A percentile compares a stretch with the other conserved stretches of the same genome.
Evolutionary conservation across 2,329 filamentous ascomycete species (phyloP).

Genomic region (Graphiopsis chlorocephala): DNA sequence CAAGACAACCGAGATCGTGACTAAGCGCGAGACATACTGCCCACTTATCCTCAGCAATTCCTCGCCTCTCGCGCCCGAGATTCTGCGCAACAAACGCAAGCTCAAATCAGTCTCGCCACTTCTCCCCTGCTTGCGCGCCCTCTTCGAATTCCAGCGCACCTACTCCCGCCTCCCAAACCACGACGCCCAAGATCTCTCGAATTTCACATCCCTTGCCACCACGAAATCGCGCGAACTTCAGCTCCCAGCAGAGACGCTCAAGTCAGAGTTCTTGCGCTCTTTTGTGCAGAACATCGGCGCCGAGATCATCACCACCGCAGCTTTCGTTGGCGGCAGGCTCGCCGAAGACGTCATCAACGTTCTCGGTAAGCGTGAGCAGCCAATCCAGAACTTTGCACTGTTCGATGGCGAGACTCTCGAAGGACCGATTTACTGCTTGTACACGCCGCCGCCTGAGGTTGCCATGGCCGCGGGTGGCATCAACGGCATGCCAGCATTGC

Average conservation of each 20-base stretch:
- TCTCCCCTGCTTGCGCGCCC: constrained; percentile 78
- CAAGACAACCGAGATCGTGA: constrained; percentile 79
- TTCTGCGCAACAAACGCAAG: constrained; percentile 65
- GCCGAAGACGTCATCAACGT: constrained; percentile 98
- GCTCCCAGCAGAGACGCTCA: constrained; percentile 45
- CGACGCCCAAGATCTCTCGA: constrained; percentile 64
- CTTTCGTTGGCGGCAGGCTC: constrained; percentile 83
- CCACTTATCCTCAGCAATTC: constrained; percentile 83
- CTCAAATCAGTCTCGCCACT: constrained; percentile 75
- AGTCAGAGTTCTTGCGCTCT: constrained; percentile 65
- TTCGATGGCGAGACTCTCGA: constrained; percentile 83
- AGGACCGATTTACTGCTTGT: constrained; percentile 73
- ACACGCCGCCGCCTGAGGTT: constrained; percentile 30
- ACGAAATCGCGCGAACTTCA: constrained; percentile 69
- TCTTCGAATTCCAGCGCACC: constrained; percentile 76
- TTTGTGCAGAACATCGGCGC: constrained; percentile 84
- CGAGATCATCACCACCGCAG: constrained; percentile 82
- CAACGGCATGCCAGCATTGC: neutral
- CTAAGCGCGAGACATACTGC: constrained; percentile 86
- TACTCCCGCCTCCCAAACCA: constrained; percentile 44
- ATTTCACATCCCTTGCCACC: constrained; percentile 75
- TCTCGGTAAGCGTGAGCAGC: constrained; percentile 84
- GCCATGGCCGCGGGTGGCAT: constrained; percentile 16
- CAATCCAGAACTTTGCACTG: constrained; percentile 89
- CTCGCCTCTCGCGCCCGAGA: constrained; percentile 66